A percentile compares a stretch with the other conserved stretches of the same genome.
These are phyloP conservation scores for Candida peoriensis DNA, from an alignment of 805 yeast species.

Conservation along the genomic window DNA sequence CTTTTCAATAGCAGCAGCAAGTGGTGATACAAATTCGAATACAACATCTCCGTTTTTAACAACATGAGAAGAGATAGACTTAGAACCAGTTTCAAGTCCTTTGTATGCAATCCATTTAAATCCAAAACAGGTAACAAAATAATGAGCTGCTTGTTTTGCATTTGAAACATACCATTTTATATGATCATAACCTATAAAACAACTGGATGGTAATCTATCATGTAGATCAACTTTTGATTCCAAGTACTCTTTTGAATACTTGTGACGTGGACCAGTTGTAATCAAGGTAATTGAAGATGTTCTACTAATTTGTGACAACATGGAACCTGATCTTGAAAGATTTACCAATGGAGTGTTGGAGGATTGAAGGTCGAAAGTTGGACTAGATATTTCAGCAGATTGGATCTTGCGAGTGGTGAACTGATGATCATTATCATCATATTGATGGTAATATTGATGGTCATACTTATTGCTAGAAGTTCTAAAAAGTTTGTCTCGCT, in stretches of 20 bases:
- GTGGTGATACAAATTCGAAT: conserved; percentile 41
- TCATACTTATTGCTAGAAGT: neutral
- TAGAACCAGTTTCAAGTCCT: conserved; percentile 67
- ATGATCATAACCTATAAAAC: conserved; percentile 48
- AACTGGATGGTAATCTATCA: neutral
- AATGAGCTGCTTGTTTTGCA: conserved; percentile 57
- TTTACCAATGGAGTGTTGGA: neutral
- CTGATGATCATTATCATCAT: too few species aligned
- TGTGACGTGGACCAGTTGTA: neutral
- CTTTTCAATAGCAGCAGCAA: conserved; percentile 20
- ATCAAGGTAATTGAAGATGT: conserved; percentile 1
- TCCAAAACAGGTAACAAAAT: conserved; percentile 53
- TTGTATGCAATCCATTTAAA: conserved; percentile 56
- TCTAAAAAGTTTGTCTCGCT: neutral
- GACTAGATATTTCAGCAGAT: too few species aligned
- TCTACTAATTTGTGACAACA: neutral
- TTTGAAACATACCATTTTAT: conserved; percentile 71
- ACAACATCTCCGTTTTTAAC: conserved; percentile 50
- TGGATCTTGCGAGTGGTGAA: too few species aligned
- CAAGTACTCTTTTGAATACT: neutral
- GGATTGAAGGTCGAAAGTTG: too few species aligned
- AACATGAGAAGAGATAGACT: conserved; percentile 52
- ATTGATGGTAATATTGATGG: too few species aligned
- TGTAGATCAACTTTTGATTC: neutral
- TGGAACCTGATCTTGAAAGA: conserved; percentile 1